Conservation (phyloP, 345 rosid species). For the Laguncularia racemosa region DNA sequence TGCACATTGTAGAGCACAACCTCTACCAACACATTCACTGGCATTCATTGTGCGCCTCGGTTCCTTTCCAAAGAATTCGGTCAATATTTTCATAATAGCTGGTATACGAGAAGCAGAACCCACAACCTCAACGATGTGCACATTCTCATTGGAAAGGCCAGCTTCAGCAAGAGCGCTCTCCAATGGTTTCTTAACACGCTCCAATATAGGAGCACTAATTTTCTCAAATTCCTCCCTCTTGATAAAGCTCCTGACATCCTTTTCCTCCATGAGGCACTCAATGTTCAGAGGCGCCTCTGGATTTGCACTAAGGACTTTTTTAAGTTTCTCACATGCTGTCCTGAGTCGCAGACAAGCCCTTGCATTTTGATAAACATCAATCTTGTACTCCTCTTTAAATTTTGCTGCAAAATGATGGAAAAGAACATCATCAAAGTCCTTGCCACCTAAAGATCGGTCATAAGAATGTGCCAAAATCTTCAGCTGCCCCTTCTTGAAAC, state of each 20-base stretch:
- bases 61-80: constrained; percentile 96
- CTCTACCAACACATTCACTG: constrained; percentile 92
- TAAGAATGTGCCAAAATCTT: constrained; percentile 70
- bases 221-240: constrained; percentile 93
- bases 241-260: constrained; percentile 81
- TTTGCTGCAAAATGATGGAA: constrained; percentile 72
- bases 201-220: constrained; percentile 73
- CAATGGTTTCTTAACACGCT: constrained; percentile 81
- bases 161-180: constrained; percentile 94
- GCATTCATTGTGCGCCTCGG: constrained; percentile 98
- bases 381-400: constrained; percentile 84
- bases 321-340: constrained; percentile 82
- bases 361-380: constrained; percentile 84
- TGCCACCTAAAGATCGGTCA: constrained; percentile 82
- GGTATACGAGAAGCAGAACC: constrained; percentile 93
- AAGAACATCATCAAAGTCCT: constrained; percentile 89
- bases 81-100: constrained; percentile 64
- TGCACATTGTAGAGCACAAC: constrained; percentile 90
- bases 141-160: constrained; percentile 57
- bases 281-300: constrained; percentile 81
- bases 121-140: constrained; percentile 89
- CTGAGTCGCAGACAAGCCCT: constrained; percentile 82
- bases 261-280: constrained; percentile 96
- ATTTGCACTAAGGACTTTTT: constrained; percentile 94
- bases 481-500: constrained; percentile 81